phyloP scores from a whole-genome alignment of 257 asterid species.

The Plantago major region DNA sequence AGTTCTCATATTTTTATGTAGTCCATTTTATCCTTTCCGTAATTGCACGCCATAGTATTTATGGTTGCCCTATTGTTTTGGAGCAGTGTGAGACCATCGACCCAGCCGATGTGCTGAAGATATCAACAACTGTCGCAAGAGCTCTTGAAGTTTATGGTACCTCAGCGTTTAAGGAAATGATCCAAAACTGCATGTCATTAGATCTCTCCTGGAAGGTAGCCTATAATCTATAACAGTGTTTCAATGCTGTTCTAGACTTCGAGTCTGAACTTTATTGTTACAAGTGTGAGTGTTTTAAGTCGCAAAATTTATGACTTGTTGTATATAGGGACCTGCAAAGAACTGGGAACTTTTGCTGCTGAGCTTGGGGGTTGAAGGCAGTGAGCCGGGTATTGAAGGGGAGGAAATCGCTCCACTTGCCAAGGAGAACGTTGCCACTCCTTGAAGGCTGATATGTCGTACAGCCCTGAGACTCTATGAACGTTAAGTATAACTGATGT shows the following conservation, averaged over 20 bases:
- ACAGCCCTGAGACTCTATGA: not conserved
- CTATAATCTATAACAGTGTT: not conserved
- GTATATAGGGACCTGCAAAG: slow-evolving; percentile 74
- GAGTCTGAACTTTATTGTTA: not conserved
- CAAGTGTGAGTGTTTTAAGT: not conserved
- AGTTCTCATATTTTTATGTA: not conserved
- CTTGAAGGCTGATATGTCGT: slow-evolving; percentile 29
- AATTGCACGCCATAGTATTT: not conserved
- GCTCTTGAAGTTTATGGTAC: slow-evolving; percentile 64
- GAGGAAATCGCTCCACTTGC: slow-evolving; percentile 86
- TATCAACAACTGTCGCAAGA: slow-evolving; percentile 49
- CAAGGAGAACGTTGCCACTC: slow-evolving; percentile 82
- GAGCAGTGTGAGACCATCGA: slow-evolving; percentile 70
- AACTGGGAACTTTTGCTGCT: slow-evolving; percentile 71
- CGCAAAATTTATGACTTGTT: not conserved
- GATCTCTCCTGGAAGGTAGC: slow-evolving; percentile 97
- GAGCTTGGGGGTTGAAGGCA: slow-evolving; percentile 64
- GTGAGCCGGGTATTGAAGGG: slow-evolving; percentile 65
- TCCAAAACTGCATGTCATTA: slow-evolving; percentile 75
- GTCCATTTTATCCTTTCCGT: not conserved
- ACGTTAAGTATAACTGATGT: not conserved
- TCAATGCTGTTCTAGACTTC: not conserved
- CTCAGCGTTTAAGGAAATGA: slow-evolving; percentile 59
- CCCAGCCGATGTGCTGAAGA: slow-evolving; percentile 65
- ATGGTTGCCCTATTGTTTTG: slow-evolving; percentile 10